Base-by-base conservation (phyloP, 306 rosid genomes). In the Trifolium repens region DNA sequence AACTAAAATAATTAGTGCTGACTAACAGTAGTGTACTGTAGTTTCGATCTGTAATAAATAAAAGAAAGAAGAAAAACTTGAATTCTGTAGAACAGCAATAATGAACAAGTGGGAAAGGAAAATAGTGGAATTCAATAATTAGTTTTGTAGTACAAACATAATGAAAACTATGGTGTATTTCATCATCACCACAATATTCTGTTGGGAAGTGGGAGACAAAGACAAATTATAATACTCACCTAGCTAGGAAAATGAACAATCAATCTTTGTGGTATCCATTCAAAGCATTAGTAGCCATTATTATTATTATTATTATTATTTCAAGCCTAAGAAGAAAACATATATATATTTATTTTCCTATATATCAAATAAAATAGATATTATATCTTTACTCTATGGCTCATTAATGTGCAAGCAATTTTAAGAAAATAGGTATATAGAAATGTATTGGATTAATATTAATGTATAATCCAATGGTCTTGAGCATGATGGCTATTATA, bases 71-170 rank as follows among this genome's bases (percentile, higher is more conserved):
- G 3, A 15, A 49, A 12, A 27, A 27, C 17, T 27, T 59, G 64
- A 59, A 57, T 57, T 57, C 11, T 57, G 4, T 5, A 57, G 34
- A 24, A 57, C 62, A 57, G 0, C n/a, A 52, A 54, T 54, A 54
- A 19, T 54, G 39, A 39, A 64, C 50, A 37, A 64, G 69, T 65
- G 70, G 50, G 16, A 65, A 65, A 65, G 2, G 30, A 65, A 65
- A 65, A 11, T 0, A 65, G 32, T 65, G 70, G n/a, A 16, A 35
- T 65, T 65, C 70, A 65, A 39, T 65, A 65, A 65, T 39, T 65
- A 65, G 8, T 65, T 65, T 65, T n/a, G 42, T 32, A 61, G 32
- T 39, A 35, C 32, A n/a, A n/a, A 65, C 34, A 65, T n/a, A 65
- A 1, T 35, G 13, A 39, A 65, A 39, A 65, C 14, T 39, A 65